phyloP scores from a whole-genome alignment of 1,139 yeast species.

The Candida albicans region DNA sequence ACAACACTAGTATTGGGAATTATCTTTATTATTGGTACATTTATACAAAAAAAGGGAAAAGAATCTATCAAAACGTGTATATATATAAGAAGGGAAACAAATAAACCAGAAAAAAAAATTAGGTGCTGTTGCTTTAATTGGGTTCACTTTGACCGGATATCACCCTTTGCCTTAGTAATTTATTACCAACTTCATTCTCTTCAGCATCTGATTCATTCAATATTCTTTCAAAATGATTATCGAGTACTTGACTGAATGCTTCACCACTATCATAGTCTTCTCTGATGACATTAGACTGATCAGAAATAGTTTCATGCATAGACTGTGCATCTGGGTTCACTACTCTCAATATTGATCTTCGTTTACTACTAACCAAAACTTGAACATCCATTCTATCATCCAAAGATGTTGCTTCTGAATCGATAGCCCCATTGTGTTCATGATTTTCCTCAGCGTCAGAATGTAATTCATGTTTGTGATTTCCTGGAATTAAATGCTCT shows the following conservation, averaged over 20 bases:
- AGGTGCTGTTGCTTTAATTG: background rate
- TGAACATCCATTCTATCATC: slow-evolving; percentile 65
- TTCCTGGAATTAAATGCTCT: slow-evolving; percentile 11
- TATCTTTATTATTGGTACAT: too few relatives aligned
- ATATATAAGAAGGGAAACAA: background rate
- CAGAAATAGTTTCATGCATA: background rate
- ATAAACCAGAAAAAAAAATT: background rate
- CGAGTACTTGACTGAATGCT: slow-evolving; percentile 5
- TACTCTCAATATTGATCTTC: slow-evolving; percentile 61
- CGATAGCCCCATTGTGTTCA: background rate
- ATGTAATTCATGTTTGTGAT: slow-evolving; percentile 11
- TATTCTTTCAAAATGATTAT: slow-evolving; percentile 10
- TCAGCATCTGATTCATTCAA: slow-evolving; percentile 2
- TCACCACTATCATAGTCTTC: slow-evolving; percentile 4
- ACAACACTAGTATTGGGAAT: too few relatives aligned
- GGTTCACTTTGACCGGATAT: slow-evolving; percentile 24
- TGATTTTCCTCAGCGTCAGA: background rate
- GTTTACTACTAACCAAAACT: slow-evolving; percentile 68
- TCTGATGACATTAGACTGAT: background rate
- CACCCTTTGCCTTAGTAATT: slow-evolving; percentile 26
- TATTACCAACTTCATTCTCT: slow-evolving; percentile 1
- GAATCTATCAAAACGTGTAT: too few relatives aligned
- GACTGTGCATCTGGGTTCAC: slow-evolving; percentile 57
- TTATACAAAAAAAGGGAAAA: too few relatives aligned
- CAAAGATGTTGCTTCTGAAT: slow-evolving; percentile 25